Evolutionary conservation across 2,329 filamentous ascomycete genomes (phyloP).

Genomic region (Fusarium coicis): DNA sequence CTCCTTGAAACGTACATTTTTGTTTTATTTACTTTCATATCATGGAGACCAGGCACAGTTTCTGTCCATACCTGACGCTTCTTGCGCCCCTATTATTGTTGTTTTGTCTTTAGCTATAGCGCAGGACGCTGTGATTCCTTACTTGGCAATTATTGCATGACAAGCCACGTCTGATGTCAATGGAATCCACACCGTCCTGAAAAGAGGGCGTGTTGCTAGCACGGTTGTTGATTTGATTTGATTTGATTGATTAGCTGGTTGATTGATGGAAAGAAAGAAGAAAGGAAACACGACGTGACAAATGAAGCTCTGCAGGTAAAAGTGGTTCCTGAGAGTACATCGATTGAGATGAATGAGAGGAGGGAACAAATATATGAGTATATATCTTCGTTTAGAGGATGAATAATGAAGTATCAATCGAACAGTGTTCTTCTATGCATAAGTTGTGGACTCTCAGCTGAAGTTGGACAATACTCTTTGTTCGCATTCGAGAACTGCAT

Average conservation of each 20-base stretch:
- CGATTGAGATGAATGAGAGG: conserved; percentile 4
- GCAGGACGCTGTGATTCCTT: conserved; percentile 1
- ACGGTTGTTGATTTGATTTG: neutral
- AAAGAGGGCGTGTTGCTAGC: neutral
- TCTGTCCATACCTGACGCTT: conserved; percentile 2
- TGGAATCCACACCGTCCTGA: neutral
- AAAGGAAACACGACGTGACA: conserved; percentile 13
- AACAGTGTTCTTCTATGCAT: neutral
- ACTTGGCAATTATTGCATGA: neutral
- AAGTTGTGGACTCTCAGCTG: neutral
- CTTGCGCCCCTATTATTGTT: neutral
- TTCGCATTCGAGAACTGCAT: neutral
- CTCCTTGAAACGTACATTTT: conserved; percentile 5
- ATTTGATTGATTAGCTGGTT: neutral
- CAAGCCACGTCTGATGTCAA: neutral
- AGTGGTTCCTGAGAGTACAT: neutral
- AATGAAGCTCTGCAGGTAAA: conserved; percentile 6
- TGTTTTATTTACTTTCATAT: neutral
- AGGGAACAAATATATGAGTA: neutral
- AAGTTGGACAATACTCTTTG: neutral
- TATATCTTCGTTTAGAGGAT: conserved; percentile 6
- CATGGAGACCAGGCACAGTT: conserved; percentile 13
- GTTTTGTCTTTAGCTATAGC: neutral
- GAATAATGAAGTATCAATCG: conserved; percentile 17
- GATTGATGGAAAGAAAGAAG: conserved; percentile 1